Evolutionary conservation across 352 stramenopile genomes (phyloP).

Genomic region (Blastocystis sp.): DNA sequence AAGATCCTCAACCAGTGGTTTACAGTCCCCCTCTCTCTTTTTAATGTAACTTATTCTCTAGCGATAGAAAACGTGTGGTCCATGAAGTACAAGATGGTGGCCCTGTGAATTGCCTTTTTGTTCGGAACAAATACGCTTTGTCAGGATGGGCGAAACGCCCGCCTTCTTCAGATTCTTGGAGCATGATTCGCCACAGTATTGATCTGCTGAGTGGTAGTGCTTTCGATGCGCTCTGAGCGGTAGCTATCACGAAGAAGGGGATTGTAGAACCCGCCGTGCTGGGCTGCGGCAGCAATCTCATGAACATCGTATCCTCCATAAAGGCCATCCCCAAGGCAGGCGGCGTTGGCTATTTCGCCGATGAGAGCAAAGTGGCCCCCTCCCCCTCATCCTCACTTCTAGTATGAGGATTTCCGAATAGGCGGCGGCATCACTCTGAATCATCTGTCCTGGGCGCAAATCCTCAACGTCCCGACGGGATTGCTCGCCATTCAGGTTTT

Average conservation of each 20-base stretch:
- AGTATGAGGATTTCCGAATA: slow-evolving; percentile 70
- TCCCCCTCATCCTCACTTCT: background rate
- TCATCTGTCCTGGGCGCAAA: slow-evolving; percentile 70
- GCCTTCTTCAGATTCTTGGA: background rate
- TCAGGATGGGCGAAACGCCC: background rate
- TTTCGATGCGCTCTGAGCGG: background rate
- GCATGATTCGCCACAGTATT: slow-evolving; percentile 67
- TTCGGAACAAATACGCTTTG: background rate
- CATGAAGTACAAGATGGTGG: slow-evolving; percentile 50
- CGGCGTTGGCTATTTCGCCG: slow-evolving; percentile 62
- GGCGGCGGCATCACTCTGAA: slow-evolving; percentile 71
- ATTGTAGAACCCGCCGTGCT: slow-evolving; percentile 28
- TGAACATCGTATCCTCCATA: slow-evolving; percentile 66
- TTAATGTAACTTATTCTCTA: slow-evolving; percentile 10
- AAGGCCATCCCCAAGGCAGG: slow-evolving; percentile 57
- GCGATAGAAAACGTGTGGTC: slow-evolving; percentile 52
- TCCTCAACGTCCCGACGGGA: slow-evolving; percentile 70
- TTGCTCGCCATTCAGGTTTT: slow-evolving; percentile 69
- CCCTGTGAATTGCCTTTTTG: background rate
- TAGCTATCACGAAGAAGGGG: slow-evolving; percentile 64
- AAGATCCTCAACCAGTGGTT: slow-evolving; percentile 65
- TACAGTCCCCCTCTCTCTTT: slow-evolving; percentile 42
- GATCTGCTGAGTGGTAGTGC: slow-evolving; percentile 52
- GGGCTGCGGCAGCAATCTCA: slow-evolving; percentile 63
- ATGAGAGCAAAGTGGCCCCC: slow-evolving; percentile 61